Evolutionary conservation across 202 grass and related monocot species (phyloP).

Genomic region (Elaeis oleifera): DNA sequence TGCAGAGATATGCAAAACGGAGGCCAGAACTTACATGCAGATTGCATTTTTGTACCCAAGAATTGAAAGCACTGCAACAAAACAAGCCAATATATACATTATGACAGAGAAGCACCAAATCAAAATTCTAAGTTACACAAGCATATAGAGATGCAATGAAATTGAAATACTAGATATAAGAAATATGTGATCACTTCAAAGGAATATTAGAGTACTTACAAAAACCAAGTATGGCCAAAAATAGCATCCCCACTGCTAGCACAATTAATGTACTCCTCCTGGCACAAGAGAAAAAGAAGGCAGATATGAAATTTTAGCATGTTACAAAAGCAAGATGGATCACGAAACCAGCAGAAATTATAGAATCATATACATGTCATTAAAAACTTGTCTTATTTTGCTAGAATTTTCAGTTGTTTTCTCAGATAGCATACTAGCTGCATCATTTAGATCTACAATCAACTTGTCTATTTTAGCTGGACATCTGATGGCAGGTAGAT

Average conservation of each 20-base stretch:
- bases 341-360: not conserved
- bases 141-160: too few species aligned
- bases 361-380: conserved; percentile 58
- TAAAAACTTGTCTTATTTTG: conserved; percentile 61
- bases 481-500: conserved; percentile 79
- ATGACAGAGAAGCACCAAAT: too few species aligned
- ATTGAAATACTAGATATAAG: too few species aligned
- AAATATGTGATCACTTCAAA: not conserved
- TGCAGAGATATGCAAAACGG: too few species aligned
- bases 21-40: conserved; percentile 50
- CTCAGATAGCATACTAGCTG: conserved; percentile 58
- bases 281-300: conserved; percentile 22
- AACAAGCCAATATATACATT: too few species aligned
- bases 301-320: too few species aligned
- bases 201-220: conserved; percentile 37
- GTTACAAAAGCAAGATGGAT: too few species aligned
- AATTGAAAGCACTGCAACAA: conserved; percentile 49
- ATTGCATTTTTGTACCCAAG: conserved; percentile 56
- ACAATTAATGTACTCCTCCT: conserved; percentile 61
- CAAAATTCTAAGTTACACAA: too few species aligned
- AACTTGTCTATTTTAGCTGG: conserved; percentile 68
- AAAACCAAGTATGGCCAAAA: conserved; percentile 73
- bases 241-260: conserved; percentile 61
- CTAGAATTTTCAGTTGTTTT: conserved; percentile 72
- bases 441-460: conserved; percentile 63